Evolutionary conservation across 345 rosid genomes (phyloP).

Genomic region (Eutrema yunnanense): DNA sequence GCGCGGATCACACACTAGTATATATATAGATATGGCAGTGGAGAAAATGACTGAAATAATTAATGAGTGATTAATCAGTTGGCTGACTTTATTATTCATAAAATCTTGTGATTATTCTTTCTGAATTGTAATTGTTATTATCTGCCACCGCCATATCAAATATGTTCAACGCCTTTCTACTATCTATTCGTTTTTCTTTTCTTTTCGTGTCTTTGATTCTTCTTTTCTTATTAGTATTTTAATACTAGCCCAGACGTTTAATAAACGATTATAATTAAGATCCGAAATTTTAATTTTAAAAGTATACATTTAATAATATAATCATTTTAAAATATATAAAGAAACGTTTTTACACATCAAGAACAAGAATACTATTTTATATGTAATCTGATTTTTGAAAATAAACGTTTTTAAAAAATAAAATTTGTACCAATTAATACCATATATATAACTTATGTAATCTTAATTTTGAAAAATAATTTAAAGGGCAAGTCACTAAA

Average conservation of each 20-base stretch:
- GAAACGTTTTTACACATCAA: neutral
- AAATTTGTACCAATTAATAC: too few species aligned
- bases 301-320: neutral
- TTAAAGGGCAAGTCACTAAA: neutral
- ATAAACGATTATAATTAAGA: too few species aligned
- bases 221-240: neutral
- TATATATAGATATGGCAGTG: conserved; percentile 4
- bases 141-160: neutral
- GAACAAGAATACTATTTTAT: neutral
- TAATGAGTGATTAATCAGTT: conserved; percentile 24
- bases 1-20: too few species aligned
- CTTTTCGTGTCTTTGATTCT: neutral
- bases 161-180: neutral
- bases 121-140: neutral
- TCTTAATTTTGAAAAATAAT: neutral
- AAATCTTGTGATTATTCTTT: conserved; percentile 3
- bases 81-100: conserved; percentile 16
- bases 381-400: too few species aligned
- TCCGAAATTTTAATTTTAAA: neutral
- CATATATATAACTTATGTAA: too few species aligned
- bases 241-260: neutral
- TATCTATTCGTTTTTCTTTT: neutral
- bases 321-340: neutral
- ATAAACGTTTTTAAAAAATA: too few species aligned
- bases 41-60: conserved; percentile 15